Evolutionary conservation across 2,329 filamentous ascomycete species (phyloP), one percentile per base, ranked within the genome.

Genomic region (Mycosphaerella sp.): DNA sequence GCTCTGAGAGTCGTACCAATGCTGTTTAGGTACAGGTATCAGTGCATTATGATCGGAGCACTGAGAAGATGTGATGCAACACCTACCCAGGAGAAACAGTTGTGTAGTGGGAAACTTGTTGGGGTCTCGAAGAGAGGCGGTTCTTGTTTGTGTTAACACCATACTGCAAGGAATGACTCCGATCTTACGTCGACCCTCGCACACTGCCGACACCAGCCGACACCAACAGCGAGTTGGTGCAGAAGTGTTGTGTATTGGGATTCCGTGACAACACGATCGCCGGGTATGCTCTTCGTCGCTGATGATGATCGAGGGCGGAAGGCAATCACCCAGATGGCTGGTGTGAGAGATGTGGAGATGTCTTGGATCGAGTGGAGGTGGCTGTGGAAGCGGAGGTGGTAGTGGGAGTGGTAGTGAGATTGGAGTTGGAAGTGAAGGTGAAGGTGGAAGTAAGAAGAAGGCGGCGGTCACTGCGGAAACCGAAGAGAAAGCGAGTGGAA

Each of bases 1-100:
- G 91, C 72, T 96, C 91, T 50, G 90, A 88, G 62, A 96, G 82
- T 59, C 91, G 89, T 68, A 95, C 91, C 77, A 95, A 89, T 70
- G 89, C 90, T 95, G 64, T 26, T 26, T 26, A 17, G 29, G 23
- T 23, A 21, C 12, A 17, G 17, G 56, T 32, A 53, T 42, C n/a
- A 23, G 7, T 6, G 10, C 6, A 17, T 17, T 17, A 31, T 26
- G 26, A 26, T 0, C 21, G 0, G 14, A 14, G 44, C n/a, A 1
- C 7, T 39, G 10, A 17, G n/a, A n/a, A n/a, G 10, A 14, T 1
- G 12, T 14, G 23, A n/a, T 4, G 29, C 83, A 67, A 17, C 14
- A 17, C 14, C 14, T 76, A 95, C 89, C 88, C 62, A 96, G 80
- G 14, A 95, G 74, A 63, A 92, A 90, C 26, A 95, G 82, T 70